Evolutionary conservation across 495 filamentous ascomycete species (phyloP).

Genomic region (Neurospora terricola): DNA sequence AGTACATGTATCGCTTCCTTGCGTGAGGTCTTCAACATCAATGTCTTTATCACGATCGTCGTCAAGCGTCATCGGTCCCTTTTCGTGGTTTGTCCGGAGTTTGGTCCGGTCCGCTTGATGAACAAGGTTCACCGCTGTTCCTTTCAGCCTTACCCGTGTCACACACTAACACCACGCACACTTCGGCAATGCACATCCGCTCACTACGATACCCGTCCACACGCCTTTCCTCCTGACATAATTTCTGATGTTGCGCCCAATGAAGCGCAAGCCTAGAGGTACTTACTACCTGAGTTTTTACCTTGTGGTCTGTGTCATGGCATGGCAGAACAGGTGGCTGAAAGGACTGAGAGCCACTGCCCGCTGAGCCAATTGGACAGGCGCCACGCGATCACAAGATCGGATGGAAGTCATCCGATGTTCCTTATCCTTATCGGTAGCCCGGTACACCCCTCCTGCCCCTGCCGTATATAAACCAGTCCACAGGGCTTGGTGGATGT

Average conservation of each 20-base stretch:
- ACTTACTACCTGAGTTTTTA: too few species aligned
- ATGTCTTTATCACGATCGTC: not conserved
- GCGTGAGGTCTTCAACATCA: not conserved
- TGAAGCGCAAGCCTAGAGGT: too few species aligned
- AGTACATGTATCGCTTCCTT: not conserved
- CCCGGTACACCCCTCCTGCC: not conserved
- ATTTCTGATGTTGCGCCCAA: not conserved
- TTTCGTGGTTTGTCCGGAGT: not conserved
- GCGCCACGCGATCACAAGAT: too few species aligned
- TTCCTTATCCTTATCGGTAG: not conserved
- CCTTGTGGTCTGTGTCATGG: not conserved
- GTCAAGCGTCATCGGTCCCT: not conserved
- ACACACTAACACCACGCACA: not conserved
- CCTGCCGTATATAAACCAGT: not conserved
- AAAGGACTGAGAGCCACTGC: not conserved
- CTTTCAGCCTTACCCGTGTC: not conserved
- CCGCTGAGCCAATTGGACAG: not conserved
- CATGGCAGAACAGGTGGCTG: not conserved
- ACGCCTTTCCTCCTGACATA: too few species aligned
- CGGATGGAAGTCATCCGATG: too few species aligned
- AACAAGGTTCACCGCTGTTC: not conserved
- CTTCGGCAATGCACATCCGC: too few species aligned
- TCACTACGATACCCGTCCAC: too few species aligned
- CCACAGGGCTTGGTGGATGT: not conserved
- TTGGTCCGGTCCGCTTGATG: not conserved